phyloP scores from a whole-genome alignment of 345 rosid genomes.

The Pseudoturritis turrita region DNA sequence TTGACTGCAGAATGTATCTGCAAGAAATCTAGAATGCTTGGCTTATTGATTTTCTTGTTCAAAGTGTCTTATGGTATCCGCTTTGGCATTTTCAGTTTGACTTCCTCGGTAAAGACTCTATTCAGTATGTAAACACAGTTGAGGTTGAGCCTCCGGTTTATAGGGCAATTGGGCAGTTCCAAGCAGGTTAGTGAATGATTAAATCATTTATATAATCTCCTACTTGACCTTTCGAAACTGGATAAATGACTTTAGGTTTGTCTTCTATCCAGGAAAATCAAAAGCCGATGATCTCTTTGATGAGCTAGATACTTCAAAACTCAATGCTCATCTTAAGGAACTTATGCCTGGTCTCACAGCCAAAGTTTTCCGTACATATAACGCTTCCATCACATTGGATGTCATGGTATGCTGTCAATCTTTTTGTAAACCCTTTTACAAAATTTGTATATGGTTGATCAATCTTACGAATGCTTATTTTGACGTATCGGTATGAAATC shows the following conservation, averaged over 20 bases:
- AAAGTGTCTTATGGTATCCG: conserved; percentile 14
- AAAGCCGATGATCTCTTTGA: conserved; percentile 81
- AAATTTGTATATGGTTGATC: neutral
- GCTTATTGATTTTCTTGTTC: neutral
- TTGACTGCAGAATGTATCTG: neutral
- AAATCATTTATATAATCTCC: neutral
- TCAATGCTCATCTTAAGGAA: conserved; percentile 94
- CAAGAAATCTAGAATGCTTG: neutral
- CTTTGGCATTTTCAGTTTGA: conserved; percentile 60
- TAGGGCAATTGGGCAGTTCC: conserved; percentile 88
- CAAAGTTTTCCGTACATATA: conserved; percentile 97
- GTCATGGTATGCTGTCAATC: conserved; percentile 51
- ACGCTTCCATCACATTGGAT: conserved; percentile 96
- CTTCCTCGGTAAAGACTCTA: conserved; percentile 99
- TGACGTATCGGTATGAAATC: neutral
- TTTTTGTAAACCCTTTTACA: neutral
- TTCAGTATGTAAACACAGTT: conserved; percentile 90
- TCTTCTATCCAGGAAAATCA: conserved; percentile 53
- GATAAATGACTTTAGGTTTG: conserved; percentile 1
- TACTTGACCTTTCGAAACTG: neutral
- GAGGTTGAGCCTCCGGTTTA: conserved; percentile 91
- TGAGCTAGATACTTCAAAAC: conserved; percentile 81
- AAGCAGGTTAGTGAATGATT: conserved; percentile 40
- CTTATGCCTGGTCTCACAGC: conserved; percentile 99
- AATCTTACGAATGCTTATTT: neutral